These are phyloP conservation scores for Chrysoporthe deuterocubensis DNA, from an alignment of 2,329 filamentous ascomycete species.

Conservation along the genomic window DNA sequence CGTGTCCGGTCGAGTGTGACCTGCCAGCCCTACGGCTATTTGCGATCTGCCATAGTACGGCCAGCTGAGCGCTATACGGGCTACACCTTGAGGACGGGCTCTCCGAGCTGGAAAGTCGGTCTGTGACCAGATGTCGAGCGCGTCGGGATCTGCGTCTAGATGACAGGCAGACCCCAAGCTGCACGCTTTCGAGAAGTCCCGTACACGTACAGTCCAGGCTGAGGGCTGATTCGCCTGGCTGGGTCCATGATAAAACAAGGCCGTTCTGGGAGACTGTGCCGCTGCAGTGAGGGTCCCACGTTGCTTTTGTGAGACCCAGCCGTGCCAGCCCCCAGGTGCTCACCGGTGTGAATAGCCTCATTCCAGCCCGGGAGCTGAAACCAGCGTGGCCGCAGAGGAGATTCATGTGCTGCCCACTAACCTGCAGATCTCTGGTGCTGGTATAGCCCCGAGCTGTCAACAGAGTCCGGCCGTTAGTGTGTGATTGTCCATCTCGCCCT, in stretches of 20 bases:
- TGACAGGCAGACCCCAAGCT: not conserved
- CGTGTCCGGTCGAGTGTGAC: not conserved
- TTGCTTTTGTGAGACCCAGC: not conserved
- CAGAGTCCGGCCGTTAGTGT: not conserved
- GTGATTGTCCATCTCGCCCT: not conserved
- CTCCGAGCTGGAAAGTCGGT: not conserved
- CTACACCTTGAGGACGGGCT: not conserved
- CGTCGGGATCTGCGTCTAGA: not conserved
- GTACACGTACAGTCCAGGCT: not conserved
- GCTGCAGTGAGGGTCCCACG: not conserved
- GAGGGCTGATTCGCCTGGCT: not conserved
- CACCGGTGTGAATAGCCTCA: conserved; percentile 15
- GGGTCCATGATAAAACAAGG: not conserved
- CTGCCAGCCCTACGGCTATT: not conserved
- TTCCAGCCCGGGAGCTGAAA: not conserved
- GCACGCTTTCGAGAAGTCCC: not conserved
- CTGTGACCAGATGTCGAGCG: not conserved
- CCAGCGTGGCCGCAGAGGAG: not conserved
- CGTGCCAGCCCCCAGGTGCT: too few relatives aligned
- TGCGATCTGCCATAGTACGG: not conserved
- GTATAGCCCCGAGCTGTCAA: conserved; percentile 4
- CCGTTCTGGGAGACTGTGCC: not conserved
- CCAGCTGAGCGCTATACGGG: not conserved
- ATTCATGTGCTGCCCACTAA: not conserved
- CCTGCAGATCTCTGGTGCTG: not conserved